Evolutionary conservation across 805 yeast species (phyloP).

Genomic region (Candida maris): DNA sequence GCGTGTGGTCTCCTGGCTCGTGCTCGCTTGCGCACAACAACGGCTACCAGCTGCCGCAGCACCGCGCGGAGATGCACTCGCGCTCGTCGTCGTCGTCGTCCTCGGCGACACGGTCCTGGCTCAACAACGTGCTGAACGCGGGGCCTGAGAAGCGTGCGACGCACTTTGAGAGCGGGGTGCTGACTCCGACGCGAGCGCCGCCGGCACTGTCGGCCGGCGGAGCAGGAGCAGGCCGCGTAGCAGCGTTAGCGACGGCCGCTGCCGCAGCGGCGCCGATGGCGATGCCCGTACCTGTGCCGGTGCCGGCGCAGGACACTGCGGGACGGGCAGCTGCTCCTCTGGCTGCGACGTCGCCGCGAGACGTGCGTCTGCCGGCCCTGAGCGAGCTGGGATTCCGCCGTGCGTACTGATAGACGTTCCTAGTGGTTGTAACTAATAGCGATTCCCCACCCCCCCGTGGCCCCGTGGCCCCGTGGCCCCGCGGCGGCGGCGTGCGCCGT

Average conservation of each 20-base stretch:
- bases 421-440: too few species aligned
- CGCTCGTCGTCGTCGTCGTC: background rate
- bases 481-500: too few species aligned
- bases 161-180: too few species aligned
- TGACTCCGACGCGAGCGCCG: slow-evolving; percentile 1
- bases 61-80: background rate
- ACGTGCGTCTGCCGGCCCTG: slow-evolving; percentile 23
- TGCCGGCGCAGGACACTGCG: slow-evolving; percentile 14
- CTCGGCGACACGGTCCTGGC: slow-evolving; percentile 17
- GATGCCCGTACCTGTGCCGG: slow-evolving; percentile 19
- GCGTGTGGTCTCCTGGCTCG: slow-evolving; percentile 4
- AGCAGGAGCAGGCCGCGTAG: background rate
- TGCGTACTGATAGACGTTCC: too few species aligned
- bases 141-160: too few species aligned
- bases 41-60: slow-evolving; percentile 2
- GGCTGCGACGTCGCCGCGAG: slow-evolving; percentile 3
- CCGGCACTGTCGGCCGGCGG: too few species aligned
- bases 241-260: slow-evolving; percentile 8
- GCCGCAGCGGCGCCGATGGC: slow-evolving; percentile 5
- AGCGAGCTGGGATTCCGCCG: slow-evolving; percentile 22
- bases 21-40: slow-evolving; percentile 10
- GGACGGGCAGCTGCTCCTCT: slow-evolving; percentile 8
- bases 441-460: too few species aligned
- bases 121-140: slow-evolving; percentile 17
- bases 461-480: too few species aligned